Evolutionary conservation across 2,329 filamentous ascomycete species (phyloP), one percentile per base, ranked within the genome.

Genomic region (Fusarium circinatum): DNA sequence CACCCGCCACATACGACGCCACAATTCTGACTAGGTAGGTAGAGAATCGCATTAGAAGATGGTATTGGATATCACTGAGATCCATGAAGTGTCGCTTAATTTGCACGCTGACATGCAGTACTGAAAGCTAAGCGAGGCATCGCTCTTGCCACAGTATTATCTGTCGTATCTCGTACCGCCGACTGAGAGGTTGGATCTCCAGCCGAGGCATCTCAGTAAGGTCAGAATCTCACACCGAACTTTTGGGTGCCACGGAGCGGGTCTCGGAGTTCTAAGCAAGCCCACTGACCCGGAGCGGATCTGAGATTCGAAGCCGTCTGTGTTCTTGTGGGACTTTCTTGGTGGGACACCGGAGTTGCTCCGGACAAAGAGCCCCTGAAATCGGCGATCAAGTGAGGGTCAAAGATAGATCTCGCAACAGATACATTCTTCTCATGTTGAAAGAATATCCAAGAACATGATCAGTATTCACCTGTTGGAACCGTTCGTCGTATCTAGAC

Each of bases 31-130:
- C 24, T 26, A 26, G 26, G 26, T 26, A 26, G 26, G 26, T 32
- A 62, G 18, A 55, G 38, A 54, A 54, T 75, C 60, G 39, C 66
- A 66, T 57, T 70, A 41, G 28, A 39, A 42, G 48, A 70, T 54
- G 32, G 41, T 52, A 70, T 64, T 69, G 44, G 44, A 47, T 47
- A 38, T 28, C 64, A 62, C 61, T 66, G 62, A 65, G 49, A 44
- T 67, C 55, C 49, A 39, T 61, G 36, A 42, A 41, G 44, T 62
- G 28, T 59, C 62, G 62, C n/a, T 49, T 52, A 41, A 13, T 32
- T 54, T 70, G 66, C 65, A 57, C 24, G 34, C 49, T 42, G 54
- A 32, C 36, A 51, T 62, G 54, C 60, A 51, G 28, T 38, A 14
- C 24, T 34, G 56, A 47, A 26, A n/a, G 38, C 65, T 64, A 57